Conservation (phyloP, 768 basidiomycete species). For the Trametes punicea region DNA sequence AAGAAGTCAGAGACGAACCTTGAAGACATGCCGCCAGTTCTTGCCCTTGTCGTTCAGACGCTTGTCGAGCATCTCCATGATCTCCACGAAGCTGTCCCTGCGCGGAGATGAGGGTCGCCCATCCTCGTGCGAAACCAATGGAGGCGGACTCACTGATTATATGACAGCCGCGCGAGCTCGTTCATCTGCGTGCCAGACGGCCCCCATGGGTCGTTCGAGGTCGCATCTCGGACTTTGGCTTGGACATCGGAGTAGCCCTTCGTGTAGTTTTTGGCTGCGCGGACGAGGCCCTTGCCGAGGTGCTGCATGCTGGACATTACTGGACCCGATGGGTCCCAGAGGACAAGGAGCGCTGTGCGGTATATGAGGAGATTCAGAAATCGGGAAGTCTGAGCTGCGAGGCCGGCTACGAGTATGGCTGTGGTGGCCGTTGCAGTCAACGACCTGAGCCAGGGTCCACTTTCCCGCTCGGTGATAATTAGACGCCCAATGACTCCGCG, state of each 20-base stretch:
- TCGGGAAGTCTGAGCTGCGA: not conserved
- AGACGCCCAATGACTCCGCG: not conserved
- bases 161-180: slow-evolving; percentile 94
- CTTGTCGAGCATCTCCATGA: slow-evolving; percentile 99
- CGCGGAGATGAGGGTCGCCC: not conserved
- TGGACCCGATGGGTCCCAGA: not conserved
- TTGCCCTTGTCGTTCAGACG: slow-evolving; percentile 98
- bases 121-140: not conserved
- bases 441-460: not conserved
- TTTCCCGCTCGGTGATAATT: not conserved
- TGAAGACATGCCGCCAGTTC: slow-evolving; percentile 99
- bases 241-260: slow-evolving; percentile 95
- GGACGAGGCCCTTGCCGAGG: slow-evolving; percentile 80
- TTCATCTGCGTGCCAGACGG: slow-evolving; percentile 99
- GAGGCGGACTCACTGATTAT: slow-evolving; percentile 76
- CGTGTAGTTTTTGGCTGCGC: slow-evolving; percentile 93
- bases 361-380: not conserved
- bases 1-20: slow-evolving; percentile 47
- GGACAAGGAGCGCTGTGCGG: not conserved
- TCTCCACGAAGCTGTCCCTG: slow-evolving; percentile 95
- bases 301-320: slow-evolving; percentile 53
- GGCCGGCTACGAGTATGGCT: too few relatives aligned
- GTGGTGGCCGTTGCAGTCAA: not conserved
- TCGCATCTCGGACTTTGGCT: slow-evolving; percentile 93
- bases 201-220: slow-evolving; percentile 97